These are phyloP conservation scores for Dendrocalamus latiflorus DNA, from an alignment of 202 grass and related monocot genomes.

Conservation along the genomic window DNA sequence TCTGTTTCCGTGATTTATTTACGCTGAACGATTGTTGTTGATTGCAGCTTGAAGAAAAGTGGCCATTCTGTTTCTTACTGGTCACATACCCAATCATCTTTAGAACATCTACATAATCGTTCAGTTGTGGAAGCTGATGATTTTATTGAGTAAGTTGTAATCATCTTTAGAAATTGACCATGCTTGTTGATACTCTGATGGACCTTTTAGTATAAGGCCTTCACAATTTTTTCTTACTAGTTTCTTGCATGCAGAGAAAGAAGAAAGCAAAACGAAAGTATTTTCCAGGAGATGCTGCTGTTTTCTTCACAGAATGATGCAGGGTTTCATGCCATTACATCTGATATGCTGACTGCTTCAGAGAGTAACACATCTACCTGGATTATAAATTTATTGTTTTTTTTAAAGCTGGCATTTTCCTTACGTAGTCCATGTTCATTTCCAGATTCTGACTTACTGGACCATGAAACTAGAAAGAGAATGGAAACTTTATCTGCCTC, in stretches of 20 bases:
- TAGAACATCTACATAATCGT: conserved; percentile 46
- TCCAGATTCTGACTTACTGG: conserved; percentile 48
- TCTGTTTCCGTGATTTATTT: conserved; percentile 14
- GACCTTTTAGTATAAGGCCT: background rate
- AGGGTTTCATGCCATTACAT: conserved; percentile 37
- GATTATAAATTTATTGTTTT: conserved; percentile 15
- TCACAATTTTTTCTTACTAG: conserved; percentile 5
- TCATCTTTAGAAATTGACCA: background rate
- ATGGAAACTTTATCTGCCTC: conserved; percentile 26
- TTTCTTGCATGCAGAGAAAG: conserved; percentile 45
- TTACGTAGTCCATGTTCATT: conserved; percentile 7
- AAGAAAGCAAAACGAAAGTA: conserved; percentile 42
- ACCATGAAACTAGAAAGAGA: conserved; percentile 37
- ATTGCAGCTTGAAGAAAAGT: conserved; percentile 53
- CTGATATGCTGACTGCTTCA: conserved; percentile 44
- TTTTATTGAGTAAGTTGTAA: conserved; percentile 51
- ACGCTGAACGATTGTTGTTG: conserved; percentile 17
- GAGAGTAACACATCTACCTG: conserved; percentile 51
- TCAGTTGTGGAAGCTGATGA: conserved; percentile 41
- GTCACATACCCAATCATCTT: conserved; percentile 49
- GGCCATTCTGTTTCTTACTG: conserved; percentile 49
- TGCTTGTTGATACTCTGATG: background rate
- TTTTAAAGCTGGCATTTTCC: background rate
- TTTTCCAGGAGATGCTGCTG: conserved; percentile 40
- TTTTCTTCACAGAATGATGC: conserved; percentile 41